These are phyloP conservation scores for Lachnellula occidentalis DNA, from an alignment of 2,329 filamentous ascomycete genomes.

Conservation along the genomic window DNA sequence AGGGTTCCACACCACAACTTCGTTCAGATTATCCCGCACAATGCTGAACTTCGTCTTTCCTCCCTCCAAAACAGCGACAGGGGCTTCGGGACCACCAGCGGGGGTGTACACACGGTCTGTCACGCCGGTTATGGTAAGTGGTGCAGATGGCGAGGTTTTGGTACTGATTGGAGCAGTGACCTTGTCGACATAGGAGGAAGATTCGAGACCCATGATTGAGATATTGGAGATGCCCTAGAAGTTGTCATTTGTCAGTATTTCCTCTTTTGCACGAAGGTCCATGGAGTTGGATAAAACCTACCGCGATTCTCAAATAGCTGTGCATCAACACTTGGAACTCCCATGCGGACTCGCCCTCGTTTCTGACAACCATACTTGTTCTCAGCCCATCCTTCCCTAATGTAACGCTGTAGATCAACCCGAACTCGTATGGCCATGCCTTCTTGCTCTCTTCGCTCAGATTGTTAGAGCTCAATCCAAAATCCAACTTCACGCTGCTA, in stretches of 20 bases:
- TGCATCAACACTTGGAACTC: constrained; percentile 91
- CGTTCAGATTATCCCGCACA: constrained; percentile 75
- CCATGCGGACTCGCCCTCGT: constrained; percentile 74
- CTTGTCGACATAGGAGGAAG: constrained; percentile 79
- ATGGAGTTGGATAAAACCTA: constrained; percentile 39
- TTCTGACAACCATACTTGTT: constrained; percentile 81
- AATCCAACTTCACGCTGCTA: constrained; percentile 85
- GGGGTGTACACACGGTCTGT: constrained; percentile 86
- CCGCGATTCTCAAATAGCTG: constrained; percentile 78
- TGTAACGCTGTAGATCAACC: constrained; percentile 88
- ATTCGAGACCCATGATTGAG: constrained; percentile 69
- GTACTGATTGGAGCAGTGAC: constrained; percentile 52
- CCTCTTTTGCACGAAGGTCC: background rate
- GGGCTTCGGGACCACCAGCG: constrained; percentile 50
- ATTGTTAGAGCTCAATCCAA: constrained; percentile 73
- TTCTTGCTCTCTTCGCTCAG: constrained; percentile 62
- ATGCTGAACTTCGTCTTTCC: constrained; percentile 65
- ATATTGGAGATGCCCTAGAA: constrained; percentile 71
- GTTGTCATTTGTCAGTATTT: constrained; percentile 10
- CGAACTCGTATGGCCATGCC: constrained; percentile 83
- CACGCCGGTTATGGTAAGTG: constrained; percentile 67
- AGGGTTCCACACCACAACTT: constrained; percentile 96
- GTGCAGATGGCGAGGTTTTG: constrained; percentile 56
- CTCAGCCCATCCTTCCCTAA: constrained; percentile 68
- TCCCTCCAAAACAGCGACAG: constrained; percentile 55